phyloP scores from a whole-genome alignment of 75 land plant species.

The Sequoiadendron giganteum region DNA sequence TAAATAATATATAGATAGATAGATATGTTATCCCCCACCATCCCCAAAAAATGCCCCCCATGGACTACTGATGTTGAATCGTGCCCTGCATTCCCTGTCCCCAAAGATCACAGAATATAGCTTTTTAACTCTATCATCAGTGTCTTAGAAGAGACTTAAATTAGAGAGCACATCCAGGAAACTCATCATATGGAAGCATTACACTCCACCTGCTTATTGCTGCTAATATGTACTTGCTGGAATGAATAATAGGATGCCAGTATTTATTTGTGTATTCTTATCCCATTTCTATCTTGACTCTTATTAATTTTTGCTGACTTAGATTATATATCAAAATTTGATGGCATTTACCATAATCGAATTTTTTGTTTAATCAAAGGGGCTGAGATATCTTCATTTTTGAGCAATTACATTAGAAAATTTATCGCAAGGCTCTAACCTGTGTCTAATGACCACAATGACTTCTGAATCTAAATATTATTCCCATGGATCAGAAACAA shows the following conservation, averaged over 20 bases:
- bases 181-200: background rate
- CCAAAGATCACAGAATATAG: no score
- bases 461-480: background rate
- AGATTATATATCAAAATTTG: background rate
- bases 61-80: no score
- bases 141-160: background rate
- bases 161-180: background rate
- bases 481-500: background rate
- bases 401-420: background rate
- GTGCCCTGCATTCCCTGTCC: no score
- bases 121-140: background rate
- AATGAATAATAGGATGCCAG: background rate
- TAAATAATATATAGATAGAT: no score
- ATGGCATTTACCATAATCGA: background rate
- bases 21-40: no score
- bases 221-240: background rate
- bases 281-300: background rate
- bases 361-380: background rate
- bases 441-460: background rate
- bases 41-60: no score
- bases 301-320: background rate
- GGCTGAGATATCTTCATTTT: background rate
- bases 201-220: background rate
- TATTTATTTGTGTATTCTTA: background rate
- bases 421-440: background rate